Percentiles rank a stretch among this genome's conserved stretches.
Evolutionary conservation across 495 filamentous ascomycete species (phyloP).

Genomic region (Cetradonia linearis): DNA sequence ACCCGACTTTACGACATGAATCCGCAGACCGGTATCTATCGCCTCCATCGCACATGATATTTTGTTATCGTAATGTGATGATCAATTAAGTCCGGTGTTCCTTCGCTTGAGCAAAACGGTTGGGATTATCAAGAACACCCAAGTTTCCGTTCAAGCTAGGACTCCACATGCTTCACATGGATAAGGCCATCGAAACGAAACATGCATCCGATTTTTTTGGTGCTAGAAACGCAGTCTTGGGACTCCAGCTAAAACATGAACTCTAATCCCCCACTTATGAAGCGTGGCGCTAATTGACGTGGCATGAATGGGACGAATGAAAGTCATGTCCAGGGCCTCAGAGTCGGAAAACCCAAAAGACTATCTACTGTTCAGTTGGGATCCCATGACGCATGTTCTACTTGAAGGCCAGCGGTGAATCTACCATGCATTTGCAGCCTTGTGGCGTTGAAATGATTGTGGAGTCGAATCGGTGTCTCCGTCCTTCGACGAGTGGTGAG

Average conservation of each 20-base stretch:
- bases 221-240: neutral
- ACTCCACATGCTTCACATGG: neutral
- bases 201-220: neutral
- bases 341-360: constrained; percentile 3
- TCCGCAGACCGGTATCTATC: neutral
- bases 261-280: neutral
- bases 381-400: neutral
- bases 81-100: neutral
- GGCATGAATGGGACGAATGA: constrained; percentile 9
- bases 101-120: constrained; percentile 1
- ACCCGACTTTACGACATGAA: neutral
- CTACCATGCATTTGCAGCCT: neutral
- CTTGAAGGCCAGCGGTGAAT: too few relatives aligned
- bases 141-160: neutral
- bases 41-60: neutral
- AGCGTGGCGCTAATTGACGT: constrained; percentile 13
- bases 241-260: neutral
- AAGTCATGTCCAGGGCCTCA: neutral
- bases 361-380: neutral
- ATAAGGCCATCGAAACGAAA: neutral
- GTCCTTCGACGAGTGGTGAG: neutral
- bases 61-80: neutral
- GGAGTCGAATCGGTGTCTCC: neutral
- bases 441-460: neutral
- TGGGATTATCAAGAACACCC: neutral